These are phyloP conservation scores for Collybia sordida DNA, from an alignment of 768 basidiomycete species.

Conservation along the genomic window DNA sequence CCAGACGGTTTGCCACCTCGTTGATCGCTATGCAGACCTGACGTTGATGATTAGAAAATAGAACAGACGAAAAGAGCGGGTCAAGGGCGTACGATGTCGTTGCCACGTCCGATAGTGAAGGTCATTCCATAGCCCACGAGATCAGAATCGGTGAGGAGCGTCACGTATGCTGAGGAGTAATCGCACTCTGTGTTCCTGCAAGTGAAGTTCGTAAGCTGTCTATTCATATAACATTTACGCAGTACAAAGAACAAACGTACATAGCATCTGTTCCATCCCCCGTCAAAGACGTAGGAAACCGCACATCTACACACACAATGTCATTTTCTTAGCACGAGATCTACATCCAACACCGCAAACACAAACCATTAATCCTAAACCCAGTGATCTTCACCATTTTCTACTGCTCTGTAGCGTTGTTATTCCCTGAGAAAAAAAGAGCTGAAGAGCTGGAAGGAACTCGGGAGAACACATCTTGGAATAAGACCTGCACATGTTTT, in stretches of 20 bases:
- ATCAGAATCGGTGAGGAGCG: conserved; percentile 70
- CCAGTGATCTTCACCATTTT: no score
- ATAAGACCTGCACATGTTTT: no score
- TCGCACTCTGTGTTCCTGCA: conserved; percentile 94
- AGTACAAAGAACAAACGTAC: conserved; percentile 35
- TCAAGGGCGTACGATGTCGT: conserved; percentile 70
- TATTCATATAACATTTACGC: not conserved
- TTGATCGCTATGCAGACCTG: conserved; percentile 87
- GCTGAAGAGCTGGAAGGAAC: no score
- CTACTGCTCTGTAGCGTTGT: no score
- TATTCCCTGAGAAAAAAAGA: no score
- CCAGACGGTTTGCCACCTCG: conserved; percentile 75
- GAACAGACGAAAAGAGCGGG: no score
- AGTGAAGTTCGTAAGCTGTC: not conserved
- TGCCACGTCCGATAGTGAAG: conserved; percentile 92
- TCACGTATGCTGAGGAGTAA: conserved; percentile 91
- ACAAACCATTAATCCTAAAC: no score
- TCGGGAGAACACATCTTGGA: no score
- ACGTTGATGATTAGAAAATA: no score
- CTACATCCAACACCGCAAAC: no score
- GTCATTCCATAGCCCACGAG: conserved; percentile 93
- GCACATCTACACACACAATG: no score
- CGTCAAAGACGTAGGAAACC: conserved; percentile 84
- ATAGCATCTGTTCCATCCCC: conserved; percentile 96
- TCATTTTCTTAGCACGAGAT: no score